Base-by-base conservation (phyloP, 2,329 filamentous ascomycete genomes). In the Alternaria novae-zelandiae region DNA sequence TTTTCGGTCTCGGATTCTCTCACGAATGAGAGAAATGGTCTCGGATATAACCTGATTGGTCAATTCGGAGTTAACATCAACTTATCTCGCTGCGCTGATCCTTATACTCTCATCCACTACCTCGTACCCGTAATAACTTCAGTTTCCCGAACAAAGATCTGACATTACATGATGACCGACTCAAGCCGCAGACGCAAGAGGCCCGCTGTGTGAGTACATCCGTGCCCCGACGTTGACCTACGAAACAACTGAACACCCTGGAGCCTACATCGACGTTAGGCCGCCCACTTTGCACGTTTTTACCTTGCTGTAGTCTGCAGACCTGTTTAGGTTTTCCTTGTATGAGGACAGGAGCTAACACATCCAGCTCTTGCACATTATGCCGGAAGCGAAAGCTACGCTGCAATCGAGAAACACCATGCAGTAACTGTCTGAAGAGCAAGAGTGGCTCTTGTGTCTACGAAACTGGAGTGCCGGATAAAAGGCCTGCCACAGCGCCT, bases 321-420 rank as follows among this genome's bases (percentile, higher is more conserved):
- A 41, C 9, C 36, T 3, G 15, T 6, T 41, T 17, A 11, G 0
- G 5, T 17, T 41, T 41, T 41, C 36, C 36, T 41, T 41, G 2
- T 41, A 41, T 41, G 5, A 41, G 20, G 15, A 17, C 12, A 15
- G 44, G 30, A 70, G 54, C 70, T 59, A 54, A 59, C 26, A 49
- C 41, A n/a, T 49, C 30, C 51, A 87, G 83, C 15, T 83, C 87
- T 2, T 89, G 87, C 72, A 79, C 83, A 67, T 81, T 87, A 45
- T 90, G 89, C 70, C 82, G 88, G 46, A 83, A 79, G 59, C 86
- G 87, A 44, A 91, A 90, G 75, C 86, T 90, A 62, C 83, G 84
- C 50, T 90, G 88, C 71, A 86, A 90, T 70, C 85, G 86, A 53
- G 84, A 85, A 62, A 76, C 79, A 7, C 89, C 89, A 1, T 90